These are phyloP conservation scores for Aquilaria malaccensis DNA, from an alignment of 345 rosid species.

Conservation along the genomic window DNA sequence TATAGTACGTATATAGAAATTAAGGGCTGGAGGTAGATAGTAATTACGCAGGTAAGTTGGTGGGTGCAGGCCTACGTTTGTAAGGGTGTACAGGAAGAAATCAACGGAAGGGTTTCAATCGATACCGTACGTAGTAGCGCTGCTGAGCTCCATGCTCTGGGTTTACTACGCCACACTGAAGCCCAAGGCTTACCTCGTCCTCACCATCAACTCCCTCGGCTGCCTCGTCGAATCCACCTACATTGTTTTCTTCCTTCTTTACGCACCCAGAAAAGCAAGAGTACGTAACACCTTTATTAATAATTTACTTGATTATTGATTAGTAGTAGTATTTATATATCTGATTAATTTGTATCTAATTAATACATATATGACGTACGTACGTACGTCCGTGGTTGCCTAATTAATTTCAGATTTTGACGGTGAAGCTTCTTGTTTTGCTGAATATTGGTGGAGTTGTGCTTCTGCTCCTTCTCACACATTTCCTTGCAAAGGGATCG, in stretches of 20 bases:
- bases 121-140: conserved; percentile 50
- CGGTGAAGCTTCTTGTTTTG: conserved; percentile 23
- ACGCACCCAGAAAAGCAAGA: conserved; percentile 44
- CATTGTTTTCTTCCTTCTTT: conserved; percentile 32
- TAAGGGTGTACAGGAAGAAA: conserved; percentile 45
- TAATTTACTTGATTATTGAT: too few species aligned
- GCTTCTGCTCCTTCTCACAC: conserved; percentile 18
- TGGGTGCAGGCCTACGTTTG: conserved; percentile 46
- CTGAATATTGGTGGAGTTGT: conserved; percentile 25
- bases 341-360: too few species aligned
- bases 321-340: too few species aligned
- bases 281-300: conserved; percentile 14
- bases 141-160: conserved; percentile 54
- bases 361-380: too few species aligned
- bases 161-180: conserved; percentile 42
- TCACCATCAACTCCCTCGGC: conserved; percentile 39
- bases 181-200: conserved; percentile 33
- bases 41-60: neutral
- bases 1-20: too few species aligned
- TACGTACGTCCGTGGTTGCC: too few species aligned
- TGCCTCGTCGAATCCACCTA: conserved; percentile 41
- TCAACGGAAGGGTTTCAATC: conserved; percentile 63
- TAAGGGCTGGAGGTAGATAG: neutral
- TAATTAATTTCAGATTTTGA: conserved; percentile 20
- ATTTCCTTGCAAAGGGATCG: conserved; percentile 23